Percentiles rank a stretch among this genome's conserved stretches.
Conservation (phyloP, 2,329 filamentous ascomycete species). For the Talaromyces sp. region DNA sequence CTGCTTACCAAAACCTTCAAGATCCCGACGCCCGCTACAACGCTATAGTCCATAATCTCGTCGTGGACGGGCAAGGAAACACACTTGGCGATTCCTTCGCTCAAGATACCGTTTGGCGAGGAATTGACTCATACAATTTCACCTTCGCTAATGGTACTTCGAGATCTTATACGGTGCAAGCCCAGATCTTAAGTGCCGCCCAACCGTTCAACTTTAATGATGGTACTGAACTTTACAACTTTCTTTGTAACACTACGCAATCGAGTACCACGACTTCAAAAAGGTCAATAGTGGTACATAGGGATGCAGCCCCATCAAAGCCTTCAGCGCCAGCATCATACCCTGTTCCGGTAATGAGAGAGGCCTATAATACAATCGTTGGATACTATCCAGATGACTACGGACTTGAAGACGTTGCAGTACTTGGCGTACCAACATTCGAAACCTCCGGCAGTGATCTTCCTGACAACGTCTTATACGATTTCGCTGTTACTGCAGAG, state of each 20-base stretch:
- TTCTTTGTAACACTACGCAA: not conserved
- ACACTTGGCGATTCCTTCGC: not conserved
- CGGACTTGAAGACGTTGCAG: conserved; percentile 44
- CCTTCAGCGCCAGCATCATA: conserved; percentile 5
- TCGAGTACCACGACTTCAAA: not conserved
- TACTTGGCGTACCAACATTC: conserved; percentile 39
- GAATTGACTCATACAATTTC: conserved; percentile 4
- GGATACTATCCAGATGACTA: conserved; percentile 47
- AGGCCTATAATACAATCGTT: conserved; percentile 32
- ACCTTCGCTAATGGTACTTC: conserved; percentile 8
- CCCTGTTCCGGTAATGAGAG: conserved; percentile 19
- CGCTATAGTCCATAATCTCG: not conserved
- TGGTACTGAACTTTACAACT: not conserved
- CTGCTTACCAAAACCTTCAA: conserved; percentile 50
- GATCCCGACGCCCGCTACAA: conserved; percentile 56
- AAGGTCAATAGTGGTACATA: not conserved
- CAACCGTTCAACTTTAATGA: not conserved
- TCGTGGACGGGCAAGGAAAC: not conserved
- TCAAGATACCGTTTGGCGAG: conserved; percentile 7
- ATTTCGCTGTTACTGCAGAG: conserved; percentile 23
- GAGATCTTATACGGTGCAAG: not conserved
- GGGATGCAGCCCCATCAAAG: not conserved
- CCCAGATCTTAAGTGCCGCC: not conserved
- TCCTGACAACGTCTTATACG: not conserved
- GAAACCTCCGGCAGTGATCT: conserved; percentile 19